Conservation (phyloP, 306 rosid genomes). For the Fragaria ananassa region DNA sequence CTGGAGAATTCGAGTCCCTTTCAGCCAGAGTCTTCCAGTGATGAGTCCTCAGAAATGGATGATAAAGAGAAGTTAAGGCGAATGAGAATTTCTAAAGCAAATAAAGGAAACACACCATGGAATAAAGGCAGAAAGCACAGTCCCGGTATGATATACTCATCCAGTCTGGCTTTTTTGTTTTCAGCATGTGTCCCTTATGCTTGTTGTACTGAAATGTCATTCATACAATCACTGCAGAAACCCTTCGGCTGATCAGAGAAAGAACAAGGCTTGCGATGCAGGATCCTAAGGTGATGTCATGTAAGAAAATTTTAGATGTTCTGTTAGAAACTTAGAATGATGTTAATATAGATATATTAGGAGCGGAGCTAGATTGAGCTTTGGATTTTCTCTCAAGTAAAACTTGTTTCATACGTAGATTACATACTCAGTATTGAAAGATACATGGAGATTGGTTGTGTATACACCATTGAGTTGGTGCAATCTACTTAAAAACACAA, state of each 20-base stretch:
- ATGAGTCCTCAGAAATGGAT: conserved; percentile 33
- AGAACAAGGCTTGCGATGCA: conserved; percentile 95
- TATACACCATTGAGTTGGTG: neutral
- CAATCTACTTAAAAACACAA: neutral
- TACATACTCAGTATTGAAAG: neutral
- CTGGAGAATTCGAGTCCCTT: conserved; percentile 23
- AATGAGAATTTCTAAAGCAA: conserved; percentile 80
- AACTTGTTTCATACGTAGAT: neutral
- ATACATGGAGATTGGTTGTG: neutral
- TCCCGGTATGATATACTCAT: conserved; percentile 47
- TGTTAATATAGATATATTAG: conserved; percentile 15
- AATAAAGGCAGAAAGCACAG: conserved; percentile 91
- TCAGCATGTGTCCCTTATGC: neutral
- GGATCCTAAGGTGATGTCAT: conserved; percentile 99
- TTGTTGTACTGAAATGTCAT: conserved; percentile 10
- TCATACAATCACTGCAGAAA: conserved; percentile 50
- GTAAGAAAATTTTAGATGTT: conserved; percentile 69
- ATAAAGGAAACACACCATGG: conserved; percentile 88
- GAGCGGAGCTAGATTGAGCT: neutral
- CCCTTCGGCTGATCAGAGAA: conserved; percentile 75
- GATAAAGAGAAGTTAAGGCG: conserved; percentile 77
- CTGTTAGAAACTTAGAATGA: conserved; percentile 7
- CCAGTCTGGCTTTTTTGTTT: conserved; percentile 1
- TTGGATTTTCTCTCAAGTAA: neutral
- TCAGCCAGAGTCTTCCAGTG: conserved; percentile 29